Evolutionary conservation across 139 green algal species (phyloP), one percentile per base, ranked within the genome.

Genomic region (Chlamydomonas sp.): DNA sequence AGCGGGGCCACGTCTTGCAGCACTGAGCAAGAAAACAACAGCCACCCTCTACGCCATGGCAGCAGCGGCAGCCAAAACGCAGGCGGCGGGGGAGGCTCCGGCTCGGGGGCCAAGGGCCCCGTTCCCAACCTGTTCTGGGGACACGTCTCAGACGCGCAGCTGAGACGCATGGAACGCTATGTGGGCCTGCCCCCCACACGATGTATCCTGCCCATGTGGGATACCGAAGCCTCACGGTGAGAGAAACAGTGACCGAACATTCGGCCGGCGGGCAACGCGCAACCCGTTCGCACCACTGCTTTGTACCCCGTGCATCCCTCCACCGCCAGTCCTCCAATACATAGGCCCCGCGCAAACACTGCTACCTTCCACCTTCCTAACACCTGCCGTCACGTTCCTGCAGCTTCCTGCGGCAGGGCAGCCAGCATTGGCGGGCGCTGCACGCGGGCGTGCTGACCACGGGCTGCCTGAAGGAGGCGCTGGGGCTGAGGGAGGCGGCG

Each of bases 71-170:
- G 9, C 9, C 66, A 14, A 8, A 73, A 57, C 80, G 14, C 66
- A 14, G 66, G 59, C 77, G 14, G 6, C 57, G 5, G 80, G 10
- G 57, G 3, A 4, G 74, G 74, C 74, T 2, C 2, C 49, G 74
- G 74, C 49, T 49, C 59, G 16, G 60, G 67, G 2, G 18, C 2
- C 78, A 12, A 57, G 61, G 72, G 73, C 31, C 73, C 72, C 1
- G 71, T 75, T 1, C 83, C 83, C 5, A 87, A 87, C 71, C 61
- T 87, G 12, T 87, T 61, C n/a, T 87, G 83, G 83, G 83, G 83
- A 10, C 0, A 59, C 49, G 73, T 87, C 2, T 67, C 72, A 5
- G 66, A 66, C 63, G 83, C 68, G 0, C 58, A 87, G 73, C 83
- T 87, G 61, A 72, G 83, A 0, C 62, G 62, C 61, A 49, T 8